Percentiles rank a stretch among this genome's conserved stretches.
Conservation (phyloP, 306 rosid species). For the Vigna nakashimae region DNA sequence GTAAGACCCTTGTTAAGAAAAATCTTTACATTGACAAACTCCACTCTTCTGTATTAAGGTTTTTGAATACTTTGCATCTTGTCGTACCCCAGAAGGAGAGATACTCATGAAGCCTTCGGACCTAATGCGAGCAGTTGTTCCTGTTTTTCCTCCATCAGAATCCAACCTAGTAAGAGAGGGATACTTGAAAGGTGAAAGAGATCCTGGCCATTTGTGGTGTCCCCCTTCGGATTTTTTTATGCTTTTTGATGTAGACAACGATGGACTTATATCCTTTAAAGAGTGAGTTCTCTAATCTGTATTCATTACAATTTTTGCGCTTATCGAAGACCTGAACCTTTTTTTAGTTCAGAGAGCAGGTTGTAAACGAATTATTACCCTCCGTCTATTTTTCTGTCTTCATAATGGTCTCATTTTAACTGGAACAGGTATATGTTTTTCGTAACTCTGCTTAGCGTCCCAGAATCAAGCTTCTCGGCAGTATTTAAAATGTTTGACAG, state of each 20-base stretch:
- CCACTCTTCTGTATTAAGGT: conserved; percentile 15
- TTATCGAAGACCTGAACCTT: background rate
- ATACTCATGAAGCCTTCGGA: conserved; percentile 2
- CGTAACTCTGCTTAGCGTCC: conserved; percentile 82
- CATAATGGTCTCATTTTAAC: conserved; percentile 21
- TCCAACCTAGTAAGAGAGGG: conserved; percentile 23
- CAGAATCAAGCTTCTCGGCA: conserved; percentile 73
- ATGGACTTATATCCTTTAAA: conserved; percentile 16
- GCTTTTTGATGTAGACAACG: conserved; percentile 25
- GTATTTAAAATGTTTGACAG: conserved; percentile 81
- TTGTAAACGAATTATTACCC: background rate
- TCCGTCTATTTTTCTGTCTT: background rate
- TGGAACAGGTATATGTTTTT: conserved; percentile 74
- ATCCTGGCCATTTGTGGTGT: conserved; percentile 25
- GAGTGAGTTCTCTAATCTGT: conserved; percentile 21
- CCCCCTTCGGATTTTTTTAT: conserved; percentile 11
- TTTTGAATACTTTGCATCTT: conserved; percentile 31
- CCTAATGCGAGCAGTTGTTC: conserved; percentile 26
- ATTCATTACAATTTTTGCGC: background rate
- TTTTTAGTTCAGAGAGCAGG: background rate
- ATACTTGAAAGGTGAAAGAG: conserved; percentile 27
- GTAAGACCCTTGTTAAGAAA: background rate
- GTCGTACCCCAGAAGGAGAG: conserved; percentile 20
- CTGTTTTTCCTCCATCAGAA: conserved; percentile 32
- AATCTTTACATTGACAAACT: background rate